Percentiles rank a stretch among this genome's conserved stretches.
phyloP scores from a whole-genome alignment of 257 asterid species.

The Scutellaria galericulata region DNA sequence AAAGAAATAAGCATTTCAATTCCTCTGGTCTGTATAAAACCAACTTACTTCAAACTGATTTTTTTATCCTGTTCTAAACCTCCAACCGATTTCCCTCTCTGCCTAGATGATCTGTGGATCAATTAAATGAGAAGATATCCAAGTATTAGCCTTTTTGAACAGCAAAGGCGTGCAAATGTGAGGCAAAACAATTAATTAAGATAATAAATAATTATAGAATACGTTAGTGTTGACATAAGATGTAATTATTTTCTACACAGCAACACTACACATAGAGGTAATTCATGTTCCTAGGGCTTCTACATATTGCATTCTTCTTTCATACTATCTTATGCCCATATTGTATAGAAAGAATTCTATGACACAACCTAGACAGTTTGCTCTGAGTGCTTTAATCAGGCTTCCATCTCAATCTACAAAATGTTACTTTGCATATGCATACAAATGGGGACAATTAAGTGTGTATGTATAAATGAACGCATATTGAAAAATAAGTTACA shows the following conservation, averaged over 20 bases:
- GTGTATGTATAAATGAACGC: constrained; percentile 1
- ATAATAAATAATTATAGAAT: constrained; percentile 9
- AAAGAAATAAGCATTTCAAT: constrained; percentile 26
- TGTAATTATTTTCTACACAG: constrained; percentile 7
- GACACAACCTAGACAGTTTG: background rate
- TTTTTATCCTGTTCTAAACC: constrained; percentile 51
- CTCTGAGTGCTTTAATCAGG: background rate
- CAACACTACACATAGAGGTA: constrained; percentile 3
- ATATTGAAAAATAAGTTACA: background rate
- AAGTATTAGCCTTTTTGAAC: constrained; percentile 23
- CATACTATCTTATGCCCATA: background rate
- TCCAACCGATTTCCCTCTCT: constrained; percentile 54
- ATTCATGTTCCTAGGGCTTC: constrained; percentile 14
- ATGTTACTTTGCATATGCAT: background rate
- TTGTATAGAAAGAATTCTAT: background rate
- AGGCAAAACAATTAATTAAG: constrained; percentile 19
- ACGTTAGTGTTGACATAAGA: constrained; percentile 21
- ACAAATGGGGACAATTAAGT: background rate
- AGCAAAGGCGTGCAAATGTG: constrained; percentile 15
- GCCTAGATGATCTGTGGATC: constrained; percentile 63
- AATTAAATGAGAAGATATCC: constrained; percentile 32
- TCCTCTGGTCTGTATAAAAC: constrained; percentile 29
- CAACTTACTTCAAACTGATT: constrained; percentile 61
- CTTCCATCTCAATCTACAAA: constrained; percentile 15
- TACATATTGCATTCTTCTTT: background rate